Base-by-base conservation (phyloP, 352 stramenopile genomes). In the Phytophthora pseudosyringae region DNA sequence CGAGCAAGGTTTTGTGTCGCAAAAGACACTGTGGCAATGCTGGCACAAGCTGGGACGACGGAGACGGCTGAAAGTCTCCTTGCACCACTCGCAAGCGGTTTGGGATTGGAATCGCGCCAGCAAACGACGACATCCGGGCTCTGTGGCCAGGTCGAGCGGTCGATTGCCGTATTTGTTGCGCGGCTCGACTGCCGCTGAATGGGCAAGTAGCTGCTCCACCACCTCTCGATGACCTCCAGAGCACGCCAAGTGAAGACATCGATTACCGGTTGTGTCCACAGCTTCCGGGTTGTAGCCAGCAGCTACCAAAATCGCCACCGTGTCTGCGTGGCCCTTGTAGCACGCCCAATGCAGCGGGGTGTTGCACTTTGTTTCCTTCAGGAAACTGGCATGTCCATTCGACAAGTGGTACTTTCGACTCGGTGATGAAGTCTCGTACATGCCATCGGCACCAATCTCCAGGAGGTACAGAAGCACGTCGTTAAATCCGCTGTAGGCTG, bases 301-400 rank as follows among this genome's bases (percentile, higher is more conserved):
- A 40, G 84, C 80, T 21, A 96, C 64, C 21, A 96, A 70, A 38
- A 91, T 65, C 9, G 72, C 76, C 18, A 93, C 81, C 25, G 91
- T 78, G 59, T 89, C 72, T 32, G 69, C 54, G 43, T 95, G 83
- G 16, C 85, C 86, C 47, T 88, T 89, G 70, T 96, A 96, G 69
- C 83, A 89, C n/a, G 86, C 83, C 88, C 88, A 96, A 55, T 96
- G 88, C 36, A 96, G 65, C 10, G 88, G 88, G 10, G 85, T 95
- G 52, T 91, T 93, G 47, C 51, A 67, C 10, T 43, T 64, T 13
- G 46, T 40, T 16, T 64, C 58, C 38, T 64, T 72, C 9, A 21
- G 38, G 16, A 45, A 13, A 33, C 13, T 64, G 25, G 41, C 40
- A 44, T 56, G 25, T 33, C 46, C 59, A 55, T 56, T 64, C 11